Percentiles rank a stretch among this genome's conserved stretches.
These are phyloP conservation scores for Thermoascus crustaceus DNA, from an alignment of 2,329 filamentous ascomycete genomes.

Conservation along the genomic window DNA sequence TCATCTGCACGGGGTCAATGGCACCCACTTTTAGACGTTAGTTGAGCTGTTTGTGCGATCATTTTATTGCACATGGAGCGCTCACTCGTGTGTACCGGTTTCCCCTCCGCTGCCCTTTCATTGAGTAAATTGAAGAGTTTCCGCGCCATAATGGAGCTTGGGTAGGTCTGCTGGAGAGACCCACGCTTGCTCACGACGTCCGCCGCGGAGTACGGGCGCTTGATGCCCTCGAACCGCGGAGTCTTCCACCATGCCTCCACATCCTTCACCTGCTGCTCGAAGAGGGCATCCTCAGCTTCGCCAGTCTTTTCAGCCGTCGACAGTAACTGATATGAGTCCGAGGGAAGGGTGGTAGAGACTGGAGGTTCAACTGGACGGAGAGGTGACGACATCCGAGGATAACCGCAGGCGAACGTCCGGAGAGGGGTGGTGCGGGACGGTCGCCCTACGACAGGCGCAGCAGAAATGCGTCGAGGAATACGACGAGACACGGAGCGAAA, in stretches of 20 bases:
- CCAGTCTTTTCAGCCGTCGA: constrained; percentile 70
- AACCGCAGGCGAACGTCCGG: constrained; percentile 30
- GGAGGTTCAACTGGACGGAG: constrained; percentile 52
- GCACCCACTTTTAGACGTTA: constrained; percentile 66
- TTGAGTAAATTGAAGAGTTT: constrained; percentile 88
- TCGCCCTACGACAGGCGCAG: constrained; percentile 12
- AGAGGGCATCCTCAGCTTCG: constrained; percentile 73
- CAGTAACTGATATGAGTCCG: constrained; percentile 80
- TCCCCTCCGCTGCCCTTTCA: constrained; percentile 65
- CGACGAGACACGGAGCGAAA: constrained; percentile 29
- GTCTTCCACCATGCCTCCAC: constrained; percentile 87
- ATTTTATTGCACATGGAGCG: constrained; percentile 5
- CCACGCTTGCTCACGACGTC: constrained; percentile 93
- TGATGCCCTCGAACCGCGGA: constrained; percentile 79
- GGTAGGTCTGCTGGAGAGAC: constrained; percentile 75
- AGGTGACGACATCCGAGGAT: constrained; percentile 46
- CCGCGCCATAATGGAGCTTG: constrained; percentile 87
- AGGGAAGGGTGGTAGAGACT: constrained; percentile 52
- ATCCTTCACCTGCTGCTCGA: constrained; percentile 72
- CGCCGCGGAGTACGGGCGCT: constrained; percentile 78
- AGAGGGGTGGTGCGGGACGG: constrained; percentile 19
- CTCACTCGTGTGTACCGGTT: constrained; percentile 89
- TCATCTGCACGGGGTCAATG: constrained; percentile 99
- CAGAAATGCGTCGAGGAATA: constrained; percentile 24
- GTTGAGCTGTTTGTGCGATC: constrained; percentile 4